Percentiles rank a stretch among this genome's conserved stretches.
These are phyloP conservation scores for Cladosporium sp. DNA, from an alignment of 2,329 filamentous ascomycete genomes.

Conservation along the genomic window DNA sequence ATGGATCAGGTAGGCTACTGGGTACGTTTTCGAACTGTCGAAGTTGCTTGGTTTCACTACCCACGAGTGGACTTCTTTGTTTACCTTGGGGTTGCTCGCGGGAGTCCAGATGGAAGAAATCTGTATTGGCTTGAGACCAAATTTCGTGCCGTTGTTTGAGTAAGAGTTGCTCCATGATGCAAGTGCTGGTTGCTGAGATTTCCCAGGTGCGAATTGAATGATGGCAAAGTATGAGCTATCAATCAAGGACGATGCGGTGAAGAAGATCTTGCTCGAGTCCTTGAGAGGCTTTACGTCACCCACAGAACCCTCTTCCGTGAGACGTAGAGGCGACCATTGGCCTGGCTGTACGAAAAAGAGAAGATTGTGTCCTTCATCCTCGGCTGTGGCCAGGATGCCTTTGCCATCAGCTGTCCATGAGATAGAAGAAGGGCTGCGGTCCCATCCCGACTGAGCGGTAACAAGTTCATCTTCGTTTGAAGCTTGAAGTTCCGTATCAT, in stretches of 20 bases:
- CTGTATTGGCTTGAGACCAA: slow-evolving; percentile 61
- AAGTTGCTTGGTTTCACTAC: slow-evolving; percentile 26
- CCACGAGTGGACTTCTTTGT: slow-evolving; percentile 64
- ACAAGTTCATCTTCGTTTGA: slow-evolving; percentile 1
- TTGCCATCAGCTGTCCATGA: slow-evolving; percentile 51
- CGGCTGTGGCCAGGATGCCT: slow-evolving; percentile 67
- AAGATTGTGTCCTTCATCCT: slow-evolving; percentile 59
- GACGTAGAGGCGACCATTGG: slow-evolving; percentile 36
- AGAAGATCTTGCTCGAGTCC: slow-evolving; percentile 49
- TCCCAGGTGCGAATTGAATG: slow-evolving; percentile 51
- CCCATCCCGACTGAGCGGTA: slow-evolving; percentile 36
- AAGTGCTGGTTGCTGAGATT: slow-evolving; percentile 31
- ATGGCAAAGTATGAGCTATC: slow-evolving; percentile 68
- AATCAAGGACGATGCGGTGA: slow-evolving; percentile 63
- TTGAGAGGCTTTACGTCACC: slow-evolving; percentile 37
- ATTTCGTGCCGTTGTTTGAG: slow-evolving; percentile 60
- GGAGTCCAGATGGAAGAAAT: slow-evolving; percentile 65
- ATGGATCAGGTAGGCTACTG: slow-evolving; percentile 30
- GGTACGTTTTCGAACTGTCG: slow-evolving; percentile 25
- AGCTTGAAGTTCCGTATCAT: not conserved
- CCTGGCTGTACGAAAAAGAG: slow-evolving; percentile 44
- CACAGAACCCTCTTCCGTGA: slow-evolving; percentile 54
- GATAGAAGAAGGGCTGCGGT: slow-evolving; percentile 48
- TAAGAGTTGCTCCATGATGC: slow-evolving; percentile 45
- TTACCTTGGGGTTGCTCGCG: slow-evolving; percentile 48